These are phyloP conservation scores for Cucumis cinereus DNA, from an alignment of 306 rosid species.

Conservation along the genomic window DNA sequence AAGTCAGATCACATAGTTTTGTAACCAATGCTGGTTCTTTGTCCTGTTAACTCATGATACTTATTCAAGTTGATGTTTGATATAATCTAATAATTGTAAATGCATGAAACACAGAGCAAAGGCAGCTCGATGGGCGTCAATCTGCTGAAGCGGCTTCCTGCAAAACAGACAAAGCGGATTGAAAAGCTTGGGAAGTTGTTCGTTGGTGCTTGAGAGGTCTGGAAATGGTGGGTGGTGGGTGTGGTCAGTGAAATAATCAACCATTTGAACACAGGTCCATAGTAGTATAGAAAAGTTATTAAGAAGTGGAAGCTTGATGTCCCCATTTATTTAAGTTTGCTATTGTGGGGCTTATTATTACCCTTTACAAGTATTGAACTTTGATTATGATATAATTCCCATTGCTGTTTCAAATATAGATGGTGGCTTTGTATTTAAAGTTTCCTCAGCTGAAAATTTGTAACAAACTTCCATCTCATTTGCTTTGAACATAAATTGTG, in stretches of 20 bases:
- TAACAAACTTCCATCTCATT: not conserved
- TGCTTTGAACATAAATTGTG: conserved; percentile 1
- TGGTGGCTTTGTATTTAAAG: not conserved
- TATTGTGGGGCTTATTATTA: not conserved
- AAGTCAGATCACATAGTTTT: conserved; percentile 3
- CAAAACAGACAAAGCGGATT: conserved; percentile 12
- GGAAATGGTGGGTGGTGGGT: not conserved
- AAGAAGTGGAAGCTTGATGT: not conserved
- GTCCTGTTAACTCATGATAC: not conserved
- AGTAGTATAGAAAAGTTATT: not conserved
- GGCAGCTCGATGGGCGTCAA: conserved; percentile 38
- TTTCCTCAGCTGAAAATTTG: not conserved
- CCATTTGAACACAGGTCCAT: not conserved
- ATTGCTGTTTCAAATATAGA: not conserved
- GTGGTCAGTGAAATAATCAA: not conserved
- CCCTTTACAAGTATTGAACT: not conserved
- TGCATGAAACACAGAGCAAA: conserved; percentile 36
- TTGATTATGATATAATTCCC: not conserved
- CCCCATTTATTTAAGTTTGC: not conserved
- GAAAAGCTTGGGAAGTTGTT: conserved; percentile 12
- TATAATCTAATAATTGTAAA: not conserved
- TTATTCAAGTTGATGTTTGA: not conserved
- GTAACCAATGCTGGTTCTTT: not conserved
- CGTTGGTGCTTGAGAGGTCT: not conserved
- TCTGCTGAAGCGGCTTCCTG: conserved; percentile 42